Evolutionary conservation across 2,329 filamentous ascomycete genomes (phyloP).

Genomic region (Sclerotinia subarctica): DNA sequence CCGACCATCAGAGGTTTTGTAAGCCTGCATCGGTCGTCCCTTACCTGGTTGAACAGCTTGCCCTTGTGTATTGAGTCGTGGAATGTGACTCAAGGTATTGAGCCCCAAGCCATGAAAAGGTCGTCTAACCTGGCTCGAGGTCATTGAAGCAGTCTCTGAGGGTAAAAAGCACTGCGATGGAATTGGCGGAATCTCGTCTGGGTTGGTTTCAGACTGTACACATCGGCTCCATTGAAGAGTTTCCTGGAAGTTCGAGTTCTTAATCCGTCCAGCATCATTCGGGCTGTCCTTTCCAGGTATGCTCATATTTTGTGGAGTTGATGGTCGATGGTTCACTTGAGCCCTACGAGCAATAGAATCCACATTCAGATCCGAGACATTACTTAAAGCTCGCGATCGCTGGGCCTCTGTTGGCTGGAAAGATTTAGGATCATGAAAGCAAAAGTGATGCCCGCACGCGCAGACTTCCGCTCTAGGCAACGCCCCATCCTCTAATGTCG

Average conservation of each 20-base stretch:
- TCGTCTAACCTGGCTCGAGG: constrained; percentile 30
- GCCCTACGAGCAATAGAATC: constrained; percentile 14
- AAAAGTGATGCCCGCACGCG: constrained; percentile 56
- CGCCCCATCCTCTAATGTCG: constrained; percentile 13
- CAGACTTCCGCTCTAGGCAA: constrained; percentile 39
- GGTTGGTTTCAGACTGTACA: constrained; percentile 29
- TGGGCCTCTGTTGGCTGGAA: constrained; percentile 22
- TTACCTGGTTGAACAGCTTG: constrained; percentile 17
- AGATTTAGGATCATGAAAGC: constrained; percentile 46
- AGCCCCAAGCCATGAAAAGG: constrained; percentile 36
- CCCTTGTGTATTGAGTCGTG: constrained; percentile 23
- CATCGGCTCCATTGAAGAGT: constrained; percentile 34
- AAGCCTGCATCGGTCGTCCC: constrained; percentile 29
- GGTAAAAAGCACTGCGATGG: constrained; percentile 40
- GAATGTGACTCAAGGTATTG: constrained; percentile 32
- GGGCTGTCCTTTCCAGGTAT: constrained; percentile 3
- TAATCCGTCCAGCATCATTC: constrained; percentile 17
- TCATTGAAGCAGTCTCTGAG: constrained; percentile 36
- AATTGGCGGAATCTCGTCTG: constrained; percentile 37
- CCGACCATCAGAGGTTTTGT: constrained; percentile 33
- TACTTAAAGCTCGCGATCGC: constrained; percentile 18
- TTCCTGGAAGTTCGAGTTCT: constrained; percentile 29
- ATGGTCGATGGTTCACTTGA: constrained; percentile 20
- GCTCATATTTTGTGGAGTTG: constrained; percentile 12
- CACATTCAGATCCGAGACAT: constrained; percentile 20